Conservation (phyloP, 2,329 filamentous ascomycete genomes). For the Chrysoporthe deuterocubensis region DNA sequence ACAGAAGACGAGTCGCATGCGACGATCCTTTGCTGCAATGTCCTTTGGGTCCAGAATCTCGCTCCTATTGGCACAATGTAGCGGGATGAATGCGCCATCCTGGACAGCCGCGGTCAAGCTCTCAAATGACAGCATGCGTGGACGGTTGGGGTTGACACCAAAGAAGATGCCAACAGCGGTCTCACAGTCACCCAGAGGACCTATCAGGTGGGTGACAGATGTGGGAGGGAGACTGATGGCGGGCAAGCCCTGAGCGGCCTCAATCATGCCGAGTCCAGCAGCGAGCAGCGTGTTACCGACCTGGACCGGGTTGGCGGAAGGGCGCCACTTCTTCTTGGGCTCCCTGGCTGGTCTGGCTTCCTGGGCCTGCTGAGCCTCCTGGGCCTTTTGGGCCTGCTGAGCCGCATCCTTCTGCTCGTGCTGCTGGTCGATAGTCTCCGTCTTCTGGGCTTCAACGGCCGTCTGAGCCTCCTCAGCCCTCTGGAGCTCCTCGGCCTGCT, state of each 20-base stretch:
- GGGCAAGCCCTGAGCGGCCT: constrained; percentile 60
- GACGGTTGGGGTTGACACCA: constrained; percentile 84
- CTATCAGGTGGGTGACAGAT: constrained; percentile 77
- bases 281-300: constrained; percentile 66
- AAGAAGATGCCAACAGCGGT: constrained; percentile 84
- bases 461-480: constrained; percentile 14
- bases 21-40: constrained; percentile 61
- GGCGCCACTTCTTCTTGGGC: constrained; percentile 66
- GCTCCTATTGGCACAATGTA: constrained; percentile 46
- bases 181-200: constrained; percentile 77
- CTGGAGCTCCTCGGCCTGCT: constrained; percentile 7
- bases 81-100: constrained; percentile 84
- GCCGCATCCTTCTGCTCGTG: constrained; percentile 52
- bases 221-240: constrained; percentile 70
- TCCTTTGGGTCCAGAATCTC: constrained; percentile 55
- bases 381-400: constrained; percentile 69
- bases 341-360: constrained; percentile 63
- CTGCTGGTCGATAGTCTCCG: constrained; percentile 48
- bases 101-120: constrained; percentile 84
- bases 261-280: constrained; percentile 78
- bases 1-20: constrained; percentile 80
- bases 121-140: constrained; percentile 86
- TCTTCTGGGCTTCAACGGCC: background rate
- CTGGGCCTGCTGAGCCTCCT: constrained; percentile 60
- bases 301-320: constrained; percentile 64